Conservation (phyloP, 768 basidiomycete species). For the Suillus tomentosus region DNA sequence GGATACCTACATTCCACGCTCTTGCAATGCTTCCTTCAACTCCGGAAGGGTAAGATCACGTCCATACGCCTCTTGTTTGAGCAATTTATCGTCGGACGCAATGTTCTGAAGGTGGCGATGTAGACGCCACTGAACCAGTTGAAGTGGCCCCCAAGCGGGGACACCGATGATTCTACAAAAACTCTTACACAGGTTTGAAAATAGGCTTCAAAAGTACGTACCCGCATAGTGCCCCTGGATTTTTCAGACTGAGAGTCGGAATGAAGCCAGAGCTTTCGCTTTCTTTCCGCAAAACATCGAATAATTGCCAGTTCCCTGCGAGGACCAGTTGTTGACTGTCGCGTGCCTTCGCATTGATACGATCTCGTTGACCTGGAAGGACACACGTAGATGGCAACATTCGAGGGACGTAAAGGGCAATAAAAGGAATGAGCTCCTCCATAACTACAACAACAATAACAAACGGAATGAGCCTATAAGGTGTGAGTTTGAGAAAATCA, state of each 20-base stretch:
- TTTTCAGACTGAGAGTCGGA: slow-evolving; percentile 11
- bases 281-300: slow-evolving; percentile 39
- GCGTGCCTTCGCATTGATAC: slow-evolving; percentile 57
- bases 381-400: slow-evolving; percentile 87
- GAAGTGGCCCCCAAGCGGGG: slow-evolving; percentile 39
- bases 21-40: slow-evolving; percentile 65
- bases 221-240: slow-evolving; percentile 56
- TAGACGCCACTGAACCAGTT: slow-evolving; percentile 37
- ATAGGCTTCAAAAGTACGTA: slow-evolving; percentile 33
- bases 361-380: slow-evolving; percentile 74
- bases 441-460: slow-evolving; percentile 69
- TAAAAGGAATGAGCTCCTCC: slow-evolving; percentile 81
- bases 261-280: slow-evolving; percentile 32
- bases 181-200: not conserved
- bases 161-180: slow-evolving; percentile 37
- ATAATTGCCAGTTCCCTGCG: slow-evolving; percentile 37
- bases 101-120: slow-evolving; percentile 42
- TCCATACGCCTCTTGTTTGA: slow-evolving; percentile 50
- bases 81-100: slow-evolving; percentile 62
- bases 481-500: slow-evolving; percentile 13
- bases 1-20: slow-evolving; percentile 73
- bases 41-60: slow-evolving; percentile 52
- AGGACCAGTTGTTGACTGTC: slow-evolving; percentile 46
- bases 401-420: slow-evolving; percentile 83
- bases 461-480: slow-evolving; percentile 69